phyloP scores from a whole-genome alignment of 306 rosid species.

The Ammopiptanthus mongolicus region DNA sequence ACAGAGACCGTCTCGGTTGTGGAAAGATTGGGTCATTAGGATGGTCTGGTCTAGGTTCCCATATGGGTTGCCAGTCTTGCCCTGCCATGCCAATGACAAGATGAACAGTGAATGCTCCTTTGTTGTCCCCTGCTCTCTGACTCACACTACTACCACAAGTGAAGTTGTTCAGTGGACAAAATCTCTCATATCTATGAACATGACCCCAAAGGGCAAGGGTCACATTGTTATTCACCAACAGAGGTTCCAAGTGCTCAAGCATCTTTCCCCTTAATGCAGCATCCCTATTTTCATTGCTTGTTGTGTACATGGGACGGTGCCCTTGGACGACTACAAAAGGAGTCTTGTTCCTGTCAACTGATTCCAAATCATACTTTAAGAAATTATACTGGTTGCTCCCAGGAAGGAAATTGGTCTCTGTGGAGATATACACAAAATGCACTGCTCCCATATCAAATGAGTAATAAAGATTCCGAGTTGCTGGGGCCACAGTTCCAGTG shows the following conservation, averaged over 20 bases:
- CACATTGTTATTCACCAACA: slow-evolving; percentile 73
- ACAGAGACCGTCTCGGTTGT: slow-evolving; percentile 64
- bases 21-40: slow-evolving; percentile 67
- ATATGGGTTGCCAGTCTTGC: slow-evolving; percentile 87
- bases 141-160: slow-evolving; percentile 55
- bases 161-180: slow-evolving; percentile 69
- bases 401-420: slow-evolving; percentile 80
- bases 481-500: slow-evolving; percentile 62
- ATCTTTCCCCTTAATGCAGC: slow-evolving; percentile 50
- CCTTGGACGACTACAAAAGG: slow-evolving; percentile 86
- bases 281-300: slow-evolving; percentile 71
- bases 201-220: slow-evolving; percentile 91
- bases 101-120: slow-evolving; percentile 58
- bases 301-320: slow-evolving; percentile 92
- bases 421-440: slow-evolving; percentile 77
- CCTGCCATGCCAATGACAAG: slow-evolving; percentile 95
- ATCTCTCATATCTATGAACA: slow-evolving; percentile 89
- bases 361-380: slow-evolving; percentile 72
- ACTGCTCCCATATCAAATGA: slow-evolving; percentile 77
- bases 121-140: slow-evolving; percentile 26
- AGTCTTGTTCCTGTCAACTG: slow-evolving; percentile 58
- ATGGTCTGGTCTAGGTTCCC: slow-evolving; percentile 74
- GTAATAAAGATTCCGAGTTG: slow-evolving; percentile 73
- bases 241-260: slow-evolving; percentile 78
- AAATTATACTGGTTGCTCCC: slow-evolving; percentile 73